Evolutionary conservation across 257 asterid species (phyloP), one percentile per base, ranked within the genome.

Genomic region (Avicennia marina): DNA sequence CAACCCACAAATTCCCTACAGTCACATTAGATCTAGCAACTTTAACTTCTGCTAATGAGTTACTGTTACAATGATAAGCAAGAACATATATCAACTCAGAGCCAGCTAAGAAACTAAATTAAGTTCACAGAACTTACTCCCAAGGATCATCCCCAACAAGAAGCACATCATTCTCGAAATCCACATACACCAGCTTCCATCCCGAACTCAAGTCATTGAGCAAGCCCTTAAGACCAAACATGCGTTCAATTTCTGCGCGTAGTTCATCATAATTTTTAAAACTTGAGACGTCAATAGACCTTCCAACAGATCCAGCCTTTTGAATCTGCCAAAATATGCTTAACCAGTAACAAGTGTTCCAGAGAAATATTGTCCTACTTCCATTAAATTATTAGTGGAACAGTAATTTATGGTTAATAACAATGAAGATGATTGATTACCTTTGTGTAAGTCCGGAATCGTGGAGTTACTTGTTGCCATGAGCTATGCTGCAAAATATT

Each of bases 121-220:
- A 46, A 46, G 1, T 7, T 1, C 25, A 48, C 7, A 22, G 26
- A 13, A 77, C 96, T 78, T 76, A 87, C 96, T 82, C 94, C 96
- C 96, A 87, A 38, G 96, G 94, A 77, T 87, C 96, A 58, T 87
- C 95, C 10, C 94, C 96, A 18, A 84, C 89, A 9, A 87, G 91
- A 49, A 84, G 91, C 31, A 84, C 94, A 21, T 87, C 95, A 34
- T 75, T 80, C 65, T 87, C 96, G 12, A 67, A 87, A 66, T 87
- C 95, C 52, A 87, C 91, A 21, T 87, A 87, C 25, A 87, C 96
- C 64, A 87, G 76, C 73, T 81, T 87, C 96, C 96, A 87, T 32
- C 94, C 91, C 1, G 95, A 84, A 46, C 79, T 72, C 2, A 81
- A 60, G 74, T 87, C 93, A 31, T 78, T 84, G 49, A 87, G 89